Evolutionary conservation across 768 basidiomycete genomes (phyloP).

Genomic region (Leccinellum luteum): DNA sequence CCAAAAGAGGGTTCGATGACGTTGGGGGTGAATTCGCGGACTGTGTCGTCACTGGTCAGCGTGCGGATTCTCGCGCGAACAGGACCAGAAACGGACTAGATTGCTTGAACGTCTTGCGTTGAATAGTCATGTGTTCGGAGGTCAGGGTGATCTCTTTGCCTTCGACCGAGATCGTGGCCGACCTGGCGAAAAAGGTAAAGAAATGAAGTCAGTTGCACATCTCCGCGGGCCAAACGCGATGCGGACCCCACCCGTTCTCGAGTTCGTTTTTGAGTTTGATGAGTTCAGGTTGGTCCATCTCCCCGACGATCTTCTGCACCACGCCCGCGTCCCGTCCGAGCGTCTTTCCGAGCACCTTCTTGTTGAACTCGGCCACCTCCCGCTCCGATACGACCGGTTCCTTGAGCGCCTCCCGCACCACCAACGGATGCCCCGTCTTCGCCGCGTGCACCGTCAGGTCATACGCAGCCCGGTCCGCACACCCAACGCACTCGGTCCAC

Average conservation of each 20-base stretch:
- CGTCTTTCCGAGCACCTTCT: conserved; percentile 84
- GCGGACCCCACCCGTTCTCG: conserved; percentile 58
- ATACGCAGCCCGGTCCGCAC: conserved; percentile 97
- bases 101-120: conserved; percentile 84
- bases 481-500: conserved; percentile 99
- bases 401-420: conserved; percentile 83
- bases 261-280: conserved; percentile 67
- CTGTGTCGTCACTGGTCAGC: conserved; percentile 41
- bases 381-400: conserved; percentile 83
- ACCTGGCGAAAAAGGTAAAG: conserved; percentile 34
- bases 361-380: conserved; percentile 77
- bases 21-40: conserved; percentile 94
- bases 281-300: conserved; percentile 65
- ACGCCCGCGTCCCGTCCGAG: conserved; percentile 79
- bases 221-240: conserved; percentile 5
- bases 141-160: conserved; percentile 71
- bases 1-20: conserved; percentile 99
- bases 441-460: conserved; percentile 88
- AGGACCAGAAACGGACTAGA: conserved; percentile 51
- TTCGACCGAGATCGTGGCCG: conserved; percentile 55
- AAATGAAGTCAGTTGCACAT: not conserved
- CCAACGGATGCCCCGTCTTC: conserved; percentile 79
- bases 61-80: conserved; percentile 9
- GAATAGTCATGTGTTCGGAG: conserved; percentile 71
- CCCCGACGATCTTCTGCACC: conserved; percentile 62